Conservation (phyloP, 371 early-diverging fungal genomes). For the Mortierella sp. region DNA sequence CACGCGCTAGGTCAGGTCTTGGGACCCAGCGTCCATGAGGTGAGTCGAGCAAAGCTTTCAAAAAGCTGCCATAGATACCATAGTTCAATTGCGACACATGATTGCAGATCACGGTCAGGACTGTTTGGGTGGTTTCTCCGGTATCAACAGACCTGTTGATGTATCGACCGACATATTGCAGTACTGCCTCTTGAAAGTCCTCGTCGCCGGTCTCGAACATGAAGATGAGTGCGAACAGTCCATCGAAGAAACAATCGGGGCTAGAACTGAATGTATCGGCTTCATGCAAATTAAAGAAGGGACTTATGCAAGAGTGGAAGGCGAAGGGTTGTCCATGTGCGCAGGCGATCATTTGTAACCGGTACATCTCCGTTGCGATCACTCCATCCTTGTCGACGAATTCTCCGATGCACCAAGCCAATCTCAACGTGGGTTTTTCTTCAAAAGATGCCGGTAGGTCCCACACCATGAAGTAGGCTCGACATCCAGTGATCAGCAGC, state of each 20-base stretch:
- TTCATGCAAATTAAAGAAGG: too few species aligned
- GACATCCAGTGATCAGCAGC: background rate
- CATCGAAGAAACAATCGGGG: background rate
- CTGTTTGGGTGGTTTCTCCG: background rate
- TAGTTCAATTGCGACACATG: background rate
- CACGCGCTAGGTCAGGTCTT: background rate
- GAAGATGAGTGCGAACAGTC: background rate
- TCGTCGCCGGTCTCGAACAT: constrained; percentile 1
- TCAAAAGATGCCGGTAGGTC: background rate
- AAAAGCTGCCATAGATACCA: background rate
- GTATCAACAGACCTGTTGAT: background rate
- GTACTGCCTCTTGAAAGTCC: background rate
- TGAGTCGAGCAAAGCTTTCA: background rate
- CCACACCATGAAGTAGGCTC: background rate
- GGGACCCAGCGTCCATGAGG: constrained; percentile 5
- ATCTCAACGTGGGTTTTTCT: background rate
- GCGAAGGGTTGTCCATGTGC: too few species aligned
- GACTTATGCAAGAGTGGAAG: too few species aligned
- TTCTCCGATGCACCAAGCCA: background rate
- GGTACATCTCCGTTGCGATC: too few species aligned
- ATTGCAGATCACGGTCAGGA: constrained; percentile 6
- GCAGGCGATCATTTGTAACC: too few species aligned
- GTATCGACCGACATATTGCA: constrained; percentile 1
- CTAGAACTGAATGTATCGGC: background rate
- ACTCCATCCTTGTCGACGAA: too few species aligned